Conservation (phyloP, 495 filamentous ascomycete species). For the Aspergillus bridgeri region DNA sequence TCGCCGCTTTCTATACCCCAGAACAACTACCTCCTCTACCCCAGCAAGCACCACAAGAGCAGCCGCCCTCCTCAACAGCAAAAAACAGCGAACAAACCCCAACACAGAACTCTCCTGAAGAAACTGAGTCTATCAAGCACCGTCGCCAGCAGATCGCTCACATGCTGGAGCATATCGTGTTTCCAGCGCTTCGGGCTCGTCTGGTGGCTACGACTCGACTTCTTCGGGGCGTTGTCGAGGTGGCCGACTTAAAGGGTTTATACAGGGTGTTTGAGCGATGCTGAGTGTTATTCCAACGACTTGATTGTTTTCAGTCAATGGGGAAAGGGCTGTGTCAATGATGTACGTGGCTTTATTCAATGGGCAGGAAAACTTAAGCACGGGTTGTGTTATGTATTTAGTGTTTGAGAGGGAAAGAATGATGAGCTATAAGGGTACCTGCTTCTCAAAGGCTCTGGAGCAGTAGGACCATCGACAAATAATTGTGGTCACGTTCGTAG, state of each 20-base stretch:
- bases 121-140: constrained; percentile 50
- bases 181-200: constrained; percentile 80
- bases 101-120: constrained; percentile 22
- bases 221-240: constrained; percentile 77
- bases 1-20: constrained; percentile 91
- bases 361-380: too few species aligned
- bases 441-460: too few species aligned
- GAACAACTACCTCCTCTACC: constrained; percentile 66
- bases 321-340: too few species aligned
- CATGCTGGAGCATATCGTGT: constrained; percentile 79
- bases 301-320: too few species aligned
- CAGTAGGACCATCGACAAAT: too few species aligned
- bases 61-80: constrained; percentile 12
- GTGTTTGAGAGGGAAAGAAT: too few species aligned
- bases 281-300: constrained; percentile 51
- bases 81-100: constrained; percentile 3
- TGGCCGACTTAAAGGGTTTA: constrained; percentile 89
- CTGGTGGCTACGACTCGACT: constrained; percentile 80
- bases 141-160: constrained; percentile 63
- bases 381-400: too few species aligned
- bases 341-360: too few species aligned
- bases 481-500: too few species aligned
- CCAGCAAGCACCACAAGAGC: constrained; percentile 28
- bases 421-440: too few species aligned
- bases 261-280: constrained; percentile 98